Percentiles rank a stretch among this genome's conserved stretches.
Evolutionary conservation across 2,329 filamentous ascomycete genomes (phyloP).

Genomic region (Microsporum audouinii): DNA sequence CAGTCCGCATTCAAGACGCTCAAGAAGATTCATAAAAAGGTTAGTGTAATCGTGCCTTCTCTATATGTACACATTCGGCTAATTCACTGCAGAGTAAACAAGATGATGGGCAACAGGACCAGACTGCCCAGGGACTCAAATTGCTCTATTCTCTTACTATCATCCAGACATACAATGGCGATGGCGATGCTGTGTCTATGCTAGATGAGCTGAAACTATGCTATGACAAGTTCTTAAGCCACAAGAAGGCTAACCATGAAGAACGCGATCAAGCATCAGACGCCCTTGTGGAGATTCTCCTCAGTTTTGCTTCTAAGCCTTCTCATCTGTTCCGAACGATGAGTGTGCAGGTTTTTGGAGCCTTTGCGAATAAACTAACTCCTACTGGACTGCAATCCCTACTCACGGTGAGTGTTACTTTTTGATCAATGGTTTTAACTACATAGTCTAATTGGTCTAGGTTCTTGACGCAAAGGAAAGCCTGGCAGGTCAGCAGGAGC

Average conservation of each 20-base stretch:
- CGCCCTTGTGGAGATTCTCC: conserved; percentile 71
- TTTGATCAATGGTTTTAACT: neutral
- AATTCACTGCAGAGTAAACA: conserved; percentile 41
- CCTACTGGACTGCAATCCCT: conserved; percentile 57
- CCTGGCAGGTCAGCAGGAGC: conserved; percentile 67
- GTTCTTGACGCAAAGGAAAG: conserved; percentile 71
- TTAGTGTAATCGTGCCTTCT: conserved; percentile 10
- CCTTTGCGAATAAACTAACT: conserved; percentile 66
- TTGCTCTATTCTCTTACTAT: conserved; percentile 75
- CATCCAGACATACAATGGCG: conserved; percentile 80
- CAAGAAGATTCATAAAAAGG: conserved; percentile 29
- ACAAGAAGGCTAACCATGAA: conserved; percentile 42
- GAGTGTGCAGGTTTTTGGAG: conserved; percentile 75
- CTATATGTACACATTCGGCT: neutral
- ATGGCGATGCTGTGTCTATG: conserved; percentile 71
- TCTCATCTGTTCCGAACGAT: conserved; percentile 77
- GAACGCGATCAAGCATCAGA: conserved; percentile 47
- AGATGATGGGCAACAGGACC: conserved; percentile 36
- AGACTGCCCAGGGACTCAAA: conserved; percentile 53
- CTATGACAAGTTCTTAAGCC: conserved; percentile 49
- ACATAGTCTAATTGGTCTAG: conserved; percentile 28
- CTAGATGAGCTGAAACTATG: conserved; percentile 71
- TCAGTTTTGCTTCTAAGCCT: conserved; percentile 79
- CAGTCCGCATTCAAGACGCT: conserved; percentile 34
- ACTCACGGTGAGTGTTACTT: conserved; percentile 30